A percentile compares a stretch with the other conserved stretches of the same genome.
Conservation (phyloP, 2,329 filamentous ascomycete species). For the Aspergillus vadensis region DNA sequence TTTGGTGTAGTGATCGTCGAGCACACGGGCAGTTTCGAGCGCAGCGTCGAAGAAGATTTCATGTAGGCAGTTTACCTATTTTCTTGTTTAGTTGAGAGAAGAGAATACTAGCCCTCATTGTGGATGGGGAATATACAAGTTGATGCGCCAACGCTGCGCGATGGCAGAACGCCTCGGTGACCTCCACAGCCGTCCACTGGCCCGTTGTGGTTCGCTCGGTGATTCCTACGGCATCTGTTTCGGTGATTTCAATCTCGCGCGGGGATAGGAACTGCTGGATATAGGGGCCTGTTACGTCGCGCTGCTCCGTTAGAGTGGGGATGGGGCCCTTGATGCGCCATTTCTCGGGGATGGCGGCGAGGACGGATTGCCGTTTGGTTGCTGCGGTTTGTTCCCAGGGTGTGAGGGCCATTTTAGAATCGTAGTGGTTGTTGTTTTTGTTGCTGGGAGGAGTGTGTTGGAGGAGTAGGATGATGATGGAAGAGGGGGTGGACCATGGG, state of each 20-base stretch:
- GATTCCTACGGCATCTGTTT: constrained; percentile 60
- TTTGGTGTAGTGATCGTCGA: constrained; percentile 51
- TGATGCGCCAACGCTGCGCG: constrained; percentile 61
- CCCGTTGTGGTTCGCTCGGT: constrained; percentile 57
- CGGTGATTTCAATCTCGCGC: constrained; percentile 62
- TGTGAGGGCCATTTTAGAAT: constrained; percentile 19
- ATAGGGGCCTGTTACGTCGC: constrained; percentile 59
- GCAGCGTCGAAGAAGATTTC: constrained; percentile 59
- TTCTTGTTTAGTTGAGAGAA: background rate
- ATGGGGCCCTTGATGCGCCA: constrained; percentile 55
- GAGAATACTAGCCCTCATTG: background rate
- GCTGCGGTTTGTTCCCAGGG: constrained; percentile 55
- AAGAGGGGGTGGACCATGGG: background rate
- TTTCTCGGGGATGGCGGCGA: constrained; percentile 57
- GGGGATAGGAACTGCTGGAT: constrained; percentile 58
- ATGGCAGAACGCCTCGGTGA: constrained; percentile 60
- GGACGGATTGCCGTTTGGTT: constrained; percentile 57
- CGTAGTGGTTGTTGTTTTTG: background rate
- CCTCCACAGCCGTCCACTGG: constrained; percentile 58
- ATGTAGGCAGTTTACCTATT: constrained; percentile 51
- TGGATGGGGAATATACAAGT: constrained; percentile 41
- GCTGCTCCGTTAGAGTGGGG: constrained; percentile 54
- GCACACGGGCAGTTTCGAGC: constrained; percentile 49
- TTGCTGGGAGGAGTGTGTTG: background rate
- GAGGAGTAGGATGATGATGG: background rate